Base-by-base conservation (phyloP, 306 rosid species). In the Cicer pinnatifidum region DNA sequence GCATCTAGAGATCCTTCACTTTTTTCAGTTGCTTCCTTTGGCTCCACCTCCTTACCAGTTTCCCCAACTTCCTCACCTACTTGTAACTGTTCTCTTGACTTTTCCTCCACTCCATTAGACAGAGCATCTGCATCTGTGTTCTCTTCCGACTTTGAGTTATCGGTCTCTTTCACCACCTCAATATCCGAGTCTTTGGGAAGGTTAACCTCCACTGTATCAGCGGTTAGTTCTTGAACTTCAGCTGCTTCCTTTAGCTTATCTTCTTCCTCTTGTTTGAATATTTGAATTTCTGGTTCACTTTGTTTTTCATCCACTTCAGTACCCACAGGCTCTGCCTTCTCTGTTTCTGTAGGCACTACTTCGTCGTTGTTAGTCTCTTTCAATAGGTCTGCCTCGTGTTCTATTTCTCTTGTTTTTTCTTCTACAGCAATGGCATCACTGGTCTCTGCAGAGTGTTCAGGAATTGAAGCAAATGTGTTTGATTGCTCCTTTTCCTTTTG, bases 231-330 rank as follows among this genome's bases (percentile, higher is more conserved):
- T 35, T 48, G 62, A 59, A 5, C 60, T 65, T 61, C 82, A 76
- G 63, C 33, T 59, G 23, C 44, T 64, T 56, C 63, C 72, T 79
- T 13, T 3, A 65, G 48, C 15, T 65, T 3, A 51, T 57, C 73
- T 69, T 83, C 73, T 44, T 84, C 77, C 58, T 23, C 68, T 65
- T 52, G 61, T 75, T 47, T 72, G 37, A 61, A 52, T 39, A 80
- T 58, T 52, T 79, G 61, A 45, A 67, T 67, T 46, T 67, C 83
- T 19, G 41, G 39, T 58, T 82, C 80, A 67, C 35, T 76, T 38
- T 69, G 82, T 43, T 44, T 80, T 50, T 84, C 86, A 43, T 79
- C 83, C 66, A 41, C 85, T 78, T 70, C 39, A 56, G 79, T 13
- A 43, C 39, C 60, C 78, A 69, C 81, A 54, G 47, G 48, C 62